Conservation (phyloP, 2,329 filamentous ascomycete genomes). For the Pyricularia sp. region DNA sequence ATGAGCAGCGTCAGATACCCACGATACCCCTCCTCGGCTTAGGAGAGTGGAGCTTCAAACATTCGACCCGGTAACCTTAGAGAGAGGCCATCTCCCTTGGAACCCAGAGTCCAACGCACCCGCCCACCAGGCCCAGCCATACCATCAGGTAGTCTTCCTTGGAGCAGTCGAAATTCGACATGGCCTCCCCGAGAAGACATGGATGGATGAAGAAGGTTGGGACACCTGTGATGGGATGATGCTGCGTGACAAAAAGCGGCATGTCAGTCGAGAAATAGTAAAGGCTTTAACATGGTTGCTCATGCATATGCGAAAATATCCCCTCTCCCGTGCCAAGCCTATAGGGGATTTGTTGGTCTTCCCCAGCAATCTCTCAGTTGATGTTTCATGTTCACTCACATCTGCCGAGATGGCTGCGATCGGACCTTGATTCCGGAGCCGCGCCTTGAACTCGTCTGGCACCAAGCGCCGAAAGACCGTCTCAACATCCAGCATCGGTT, state of each 20-base stretch:
- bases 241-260: conserved; percentile 36
- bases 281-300: conserved; percentile 4
- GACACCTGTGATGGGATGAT: conserved; percentile 68
- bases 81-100: conserved; percentile 52
- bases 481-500: conserved; percentile 49
- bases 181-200: conserved; percentile 73
- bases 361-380: not conserved
- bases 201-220: conserved; percentile 89
- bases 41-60: conserved; percentile 4
- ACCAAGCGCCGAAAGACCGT: conserved; percentile 60
- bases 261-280: conserved; percentile 13
- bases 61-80: conserved; percentile 13
- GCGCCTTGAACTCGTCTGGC: conserved; percentile 48
- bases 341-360: not conserved
- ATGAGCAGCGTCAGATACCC: not conserved
- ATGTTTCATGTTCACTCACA: conserved; percentile 36
- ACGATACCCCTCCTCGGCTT: conserved; percentile 2
- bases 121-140: conserved; percentile 82
- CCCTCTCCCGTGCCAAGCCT: not conserved
- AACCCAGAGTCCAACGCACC: conserved; percentile 64
- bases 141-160: conserved; percentile 64
- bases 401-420: conserved; percentile 66
- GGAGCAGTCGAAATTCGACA: conserved; percentile 51
- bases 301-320: not conserved
- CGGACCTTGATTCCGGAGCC: conserved; percentile 46